Base-by-base conservation (phyloP, 2,329 filamentous ascomycete species). In the Sclerotiophoma versabilis region DNA sequence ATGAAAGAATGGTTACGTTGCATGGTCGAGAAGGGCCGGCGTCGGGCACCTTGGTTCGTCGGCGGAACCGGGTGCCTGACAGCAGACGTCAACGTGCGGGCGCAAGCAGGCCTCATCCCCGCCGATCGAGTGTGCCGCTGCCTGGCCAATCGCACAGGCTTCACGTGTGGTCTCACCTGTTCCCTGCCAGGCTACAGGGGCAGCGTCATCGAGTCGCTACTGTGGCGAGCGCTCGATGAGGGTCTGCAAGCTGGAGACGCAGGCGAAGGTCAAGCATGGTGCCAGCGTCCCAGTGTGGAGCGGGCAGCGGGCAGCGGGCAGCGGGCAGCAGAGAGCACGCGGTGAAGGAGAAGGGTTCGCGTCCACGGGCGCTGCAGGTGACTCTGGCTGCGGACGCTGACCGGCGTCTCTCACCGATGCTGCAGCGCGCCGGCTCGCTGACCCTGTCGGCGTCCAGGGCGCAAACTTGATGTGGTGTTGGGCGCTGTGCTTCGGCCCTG, bases 401-500 rank as follows among this genome's bases (percentile, higher is more conserved):
- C 39, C 45, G 51, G 45, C 45, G 22, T 33, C 32, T 37, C 39
- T 49, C 38, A 43, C 38, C 39, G 38, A 43, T 20, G 44, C 37
- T 43, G 26, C 29, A 30, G 36, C 34, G 15, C 36, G 7, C n/a
- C 27, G 37, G 46, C 42, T 49, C 30, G 33, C 49, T 27, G 42
- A 26, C 22, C 32, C 50, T 43, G 44, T 17, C 37, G 0, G 22
- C 17, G 17, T 27, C 15, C 36, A 32, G 22, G 44, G 44, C 45
- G 51, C 51, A 49, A 45, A 39, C 51, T 41, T 49, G 50, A 25
- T 54, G 44, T 43, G 30, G 23, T 22, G 38, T 54, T 45, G 51
- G 51, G 51, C 38, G 44, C 32, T 33, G 39, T 43, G 45, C 38
- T 49, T 54, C 44, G 51, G 45, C 51, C 51, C 38, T 54, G 51